phyloP scores from a whole-genome alignment of 202 grass and related monocot species.

The Carex arenaria region DNA sequence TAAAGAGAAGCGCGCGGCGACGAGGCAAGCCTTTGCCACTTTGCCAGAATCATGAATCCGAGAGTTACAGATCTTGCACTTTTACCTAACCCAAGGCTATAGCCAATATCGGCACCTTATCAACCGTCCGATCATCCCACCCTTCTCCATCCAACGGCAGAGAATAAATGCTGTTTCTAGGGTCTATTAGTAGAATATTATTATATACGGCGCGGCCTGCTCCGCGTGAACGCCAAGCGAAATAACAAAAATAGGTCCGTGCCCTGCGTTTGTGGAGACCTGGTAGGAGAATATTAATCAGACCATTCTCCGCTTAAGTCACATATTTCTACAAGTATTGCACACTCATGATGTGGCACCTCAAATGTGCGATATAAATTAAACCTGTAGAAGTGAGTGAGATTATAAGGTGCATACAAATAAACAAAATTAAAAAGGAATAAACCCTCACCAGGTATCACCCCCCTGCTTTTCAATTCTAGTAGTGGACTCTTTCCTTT shows the following conservation, averaged over 20 bases:
- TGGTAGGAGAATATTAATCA: background rate
- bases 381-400: background rate
- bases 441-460: slow-evolving; percentile 16
- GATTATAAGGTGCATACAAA: background rate
- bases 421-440: background rate
- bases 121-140: background rate
- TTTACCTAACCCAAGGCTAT: too few relatives aligned
- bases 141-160: background rate
- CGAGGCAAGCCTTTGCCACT: background rate
- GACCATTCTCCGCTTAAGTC: background rate
- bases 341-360: background rate
- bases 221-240: slow-evolving; percentile 15
- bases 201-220: background rate
- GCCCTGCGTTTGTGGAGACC: background rate
- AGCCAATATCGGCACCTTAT: background rate
- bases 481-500: slow-evolving; percentile 13
- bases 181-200: slow-evolving; percentile 5
- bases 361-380: background rate
- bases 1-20: background rate
- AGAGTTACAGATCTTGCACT: background rate
- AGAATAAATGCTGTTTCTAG: slow-evolving; percentile 1
- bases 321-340: background rate
- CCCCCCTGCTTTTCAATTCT: background rate
- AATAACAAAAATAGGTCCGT: background rate
- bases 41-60: background rate